Evolutionary conservation across 2,329 filamentous ascomycete species (phyloP), one percentile per base, ranked within the genome.

Genomic region (Exophiala aquamarina): DNA sequence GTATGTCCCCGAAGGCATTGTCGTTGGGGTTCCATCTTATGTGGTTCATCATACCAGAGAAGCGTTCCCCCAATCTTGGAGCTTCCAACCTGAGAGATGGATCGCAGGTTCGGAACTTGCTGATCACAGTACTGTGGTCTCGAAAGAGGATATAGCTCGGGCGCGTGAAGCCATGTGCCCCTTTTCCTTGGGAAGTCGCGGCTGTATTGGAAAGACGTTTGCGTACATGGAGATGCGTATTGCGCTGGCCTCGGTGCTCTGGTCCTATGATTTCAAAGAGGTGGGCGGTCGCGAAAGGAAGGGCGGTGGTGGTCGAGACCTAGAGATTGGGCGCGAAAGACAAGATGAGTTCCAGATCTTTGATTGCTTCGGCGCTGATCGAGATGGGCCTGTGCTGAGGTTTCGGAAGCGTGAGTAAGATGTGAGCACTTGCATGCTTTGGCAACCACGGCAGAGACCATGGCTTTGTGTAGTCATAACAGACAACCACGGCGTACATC

Each of bases 151-250:
- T 1, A 69, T 80, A 2, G 69, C 73, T 2, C 61, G 71, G 4
- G 84, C 86, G 2, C 78, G 84, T 41, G 76, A 74, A 26, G 87
- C 87, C 0, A 92, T 87, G 67, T 89, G 41, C 31, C 36, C 52
- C 4, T 72, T 72, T 41, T 68, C 65, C 33, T 66, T 71, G 29
- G 70, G 70, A 1, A 66, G 66, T 2, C 62, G 69, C 2, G 68
- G 68, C 1, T 72, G 70, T 42, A 65, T 70, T 48, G 70, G 69
- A 4, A 71, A 71, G 56, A 63, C 64, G 31, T 63, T 72, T 64
- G 70, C 70, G 2, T 63, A 70, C 39, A 66, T 70, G 60, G 69
- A 72, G 50, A 64, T 71, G 60, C 59, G 60, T n/a, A 44, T 69
- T 41, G 67, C 67, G 6, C 45, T 71, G 34, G 68, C 68, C 11